A percentile compares a stretch with the other conserved stretches of the same genome.
These are phyloP conservation scores for Clitopilus hobsonii DNA, from an alignment of 768 basidiomycete species.

Conservation along the genomic window DNA sequence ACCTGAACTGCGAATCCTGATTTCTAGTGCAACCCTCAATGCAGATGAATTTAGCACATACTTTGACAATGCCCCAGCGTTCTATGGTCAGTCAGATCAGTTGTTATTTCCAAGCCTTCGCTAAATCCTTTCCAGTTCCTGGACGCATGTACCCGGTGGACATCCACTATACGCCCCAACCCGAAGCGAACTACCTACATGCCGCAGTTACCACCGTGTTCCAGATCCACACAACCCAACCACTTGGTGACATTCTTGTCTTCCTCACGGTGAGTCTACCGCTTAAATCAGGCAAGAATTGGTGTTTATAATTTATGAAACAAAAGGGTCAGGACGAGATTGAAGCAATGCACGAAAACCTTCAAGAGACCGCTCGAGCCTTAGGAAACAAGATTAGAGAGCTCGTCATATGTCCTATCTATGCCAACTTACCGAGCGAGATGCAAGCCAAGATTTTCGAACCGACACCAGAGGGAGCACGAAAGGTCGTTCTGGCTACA, in stretches of 20 bases:
- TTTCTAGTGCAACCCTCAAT: conserved; percentile 96
- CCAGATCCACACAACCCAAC: conserved; percentile 98
- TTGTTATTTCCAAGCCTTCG: background rate
- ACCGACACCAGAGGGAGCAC: conserved; percentile 92
- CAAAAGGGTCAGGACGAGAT: conserved; percentile 96
- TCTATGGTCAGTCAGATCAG: conserved; percentile 60
- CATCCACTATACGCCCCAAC: conserved; percentile 98
- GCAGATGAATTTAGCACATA: conserved; percentile 98
- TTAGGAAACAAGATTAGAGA: conserved; percentile 95
- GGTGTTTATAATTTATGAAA: conserved; percentile 5
- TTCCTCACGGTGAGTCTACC: conserved; percentile 77
- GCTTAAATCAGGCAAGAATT: background rate
- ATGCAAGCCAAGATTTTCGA: conserved; percentile 99
- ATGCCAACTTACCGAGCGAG: conserved; percentile 97
- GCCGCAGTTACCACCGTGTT: conserved; percentile 98
- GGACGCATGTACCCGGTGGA: conserved; percentile 97
- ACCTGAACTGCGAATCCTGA: conserved; percentile 88
- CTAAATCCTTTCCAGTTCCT: conserved; percentile 55
- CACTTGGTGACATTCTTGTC: conserved; percentile 94
- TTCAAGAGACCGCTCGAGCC: conserved; percentile 92
- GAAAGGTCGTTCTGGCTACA: conserved; percentile 97
- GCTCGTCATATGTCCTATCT: conserved; percentile 94
- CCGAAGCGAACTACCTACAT: conserved; percentile 98
- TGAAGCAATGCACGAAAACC: conserved; percentile 93
- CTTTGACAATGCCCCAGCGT: conserved; percentile 94